Evolutionary conservation across 352 stramenopile genomes (phyloP).

Genomic region (Phytophthora aleatoria): DNA sequence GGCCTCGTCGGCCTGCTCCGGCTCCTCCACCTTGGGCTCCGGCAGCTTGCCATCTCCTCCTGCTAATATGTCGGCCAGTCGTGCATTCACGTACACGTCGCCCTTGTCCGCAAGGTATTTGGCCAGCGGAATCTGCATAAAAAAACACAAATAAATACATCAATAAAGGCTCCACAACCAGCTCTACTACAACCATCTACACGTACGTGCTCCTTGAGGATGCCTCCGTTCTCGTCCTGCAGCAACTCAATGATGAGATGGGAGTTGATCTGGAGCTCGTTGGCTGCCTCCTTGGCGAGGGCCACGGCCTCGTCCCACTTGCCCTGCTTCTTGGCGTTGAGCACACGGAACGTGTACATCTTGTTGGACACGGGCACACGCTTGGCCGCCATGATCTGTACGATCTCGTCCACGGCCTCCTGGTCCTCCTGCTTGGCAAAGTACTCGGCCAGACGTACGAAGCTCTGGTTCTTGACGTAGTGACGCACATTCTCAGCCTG

Average conservation of each 20-base stretch:
- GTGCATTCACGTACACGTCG: constrained; percentile 71
- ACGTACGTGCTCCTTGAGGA: constrained; percentile 60
- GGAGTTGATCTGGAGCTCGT: constrained; percentile 78
- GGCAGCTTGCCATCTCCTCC: constrained; percentile 38
- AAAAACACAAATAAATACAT: constrained; percentile 5
- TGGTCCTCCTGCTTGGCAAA: constrained; percentile 60
- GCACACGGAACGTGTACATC: constrained; percentile 75
- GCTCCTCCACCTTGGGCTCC: constrained; percentile 28
- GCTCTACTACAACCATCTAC: not conserved
- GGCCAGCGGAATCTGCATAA: constrained; percentile 60
- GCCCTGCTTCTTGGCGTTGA: constrained; percentile 65
- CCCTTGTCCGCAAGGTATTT: constrained; percentile 85
- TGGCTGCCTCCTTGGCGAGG: constrained; percentile 69
- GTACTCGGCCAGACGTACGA: constrained; percentile 75
- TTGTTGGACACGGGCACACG: constrained; percentile 64
- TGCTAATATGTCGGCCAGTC: constrained; percentile 62
- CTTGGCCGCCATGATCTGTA: constrained; percentile 53
- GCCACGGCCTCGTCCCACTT: constrained; percentile 63
- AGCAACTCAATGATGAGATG: constrained; percentile 76
- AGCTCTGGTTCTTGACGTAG: constrained; percentile 81
- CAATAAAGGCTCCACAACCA: not conserved
- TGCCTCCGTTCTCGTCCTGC: constrained; percentile 61
- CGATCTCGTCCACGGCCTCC: constrained; percentile 64
- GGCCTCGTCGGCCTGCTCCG: constrained; percentile 17
- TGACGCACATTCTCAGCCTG: constrained; percentile 71